Evolutionary conservation across 352 stramenopile species (phyloP), one percentile per base, ranked within the genome.

Genomic region (Phytophthora europaea): DNA sequence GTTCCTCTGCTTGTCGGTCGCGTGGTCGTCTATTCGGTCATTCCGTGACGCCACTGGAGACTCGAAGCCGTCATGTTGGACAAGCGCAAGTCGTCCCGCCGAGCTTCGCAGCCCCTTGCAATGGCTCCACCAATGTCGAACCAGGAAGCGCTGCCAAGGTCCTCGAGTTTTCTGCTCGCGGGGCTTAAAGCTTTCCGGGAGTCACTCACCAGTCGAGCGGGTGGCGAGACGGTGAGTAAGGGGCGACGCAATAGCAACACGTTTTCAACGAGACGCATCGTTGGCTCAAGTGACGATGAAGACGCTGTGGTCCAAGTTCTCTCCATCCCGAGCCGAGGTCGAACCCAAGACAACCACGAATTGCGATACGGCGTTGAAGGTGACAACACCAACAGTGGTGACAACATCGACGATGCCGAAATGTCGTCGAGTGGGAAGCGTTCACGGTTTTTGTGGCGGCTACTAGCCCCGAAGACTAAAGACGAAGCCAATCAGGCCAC

Each of bases 141-240:
- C 45, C 60, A 72, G 18, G 26, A 33, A 22, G 20, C 43, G 3
- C 33, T 70, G 4, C 28, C 52, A 4, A 55, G 64, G 9, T 57
- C 71, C 34, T 82, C 75, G n/a, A 80, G 63, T 43, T 80, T 78
- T 69, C n/a, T 80, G 18, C 40, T 66, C 18, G 10, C 63, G 5
- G 63, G 67, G 18, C 45, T 82, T 15, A 75, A 76, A 43, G 63
- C 51, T 16, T 74, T 77, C 45, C 67, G 63, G 23, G 51, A 23
- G 31, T 48, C 74, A 7, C 47, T 55, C 1, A 53, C 54, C 3
- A 75, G 72, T 8, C 61, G 23, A 6, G 43, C 45, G 12, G 40
- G 50, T 47, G 56, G 55, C 38, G 70, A 76, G 15, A 16, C 16
- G 4, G 12, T 18, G 15, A n/a, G 5, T 1, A 57, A 65, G 54